Evolutionary conservation across 2,329 filamentous ascomycete species (phyloP), one percentile per base, ranked within the genome.

Genomic region (Fusarium hainanense): DNA sequence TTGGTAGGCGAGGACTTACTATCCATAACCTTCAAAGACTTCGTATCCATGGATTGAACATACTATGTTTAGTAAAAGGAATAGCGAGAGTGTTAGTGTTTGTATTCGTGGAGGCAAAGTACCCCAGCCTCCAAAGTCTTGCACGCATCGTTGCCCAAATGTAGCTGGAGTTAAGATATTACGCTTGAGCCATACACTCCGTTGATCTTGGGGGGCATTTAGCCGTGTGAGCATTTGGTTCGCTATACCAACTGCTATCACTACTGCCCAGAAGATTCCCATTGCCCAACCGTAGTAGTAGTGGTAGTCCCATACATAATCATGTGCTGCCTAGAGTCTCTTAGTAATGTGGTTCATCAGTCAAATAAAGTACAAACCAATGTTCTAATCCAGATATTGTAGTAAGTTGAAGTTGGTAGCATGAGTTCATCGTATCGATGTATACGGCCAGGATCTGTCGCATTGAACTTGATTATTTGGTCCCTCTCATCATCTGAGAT

Each of bases 21-120:
- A 64, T 25, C 59, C 59, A 25, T 64, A 64, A 3, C 61, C 61
- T n/a, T 64, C 59, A 4, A 64, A 64, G 27, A 64, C 34, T 3
- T 12, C 30, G 14, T 64, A 64, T 13, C 61, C 61, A 8, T 64
- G 61, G 6, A 64, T 2, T 4, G 25, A 23, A 23, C 61, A 64
- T n/a, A 20, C n/a, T 7, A 64, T 18, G 1, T 64, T 64, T 4
- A 64, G 5, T 3, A 50, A 9, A 1, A 37, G 5, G 5, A 64
- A 64, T 5, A 41, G 25, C 1, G n/a, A 16, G 3, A 64, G 7
- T 7, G 59, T 42, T 2, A 64, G 6, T 2, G 61, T 58, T 18
- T 64, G 61, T 9, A 50, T 27, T 2, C 61, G 46, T 0, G 59
- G 59, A 12, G 61, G 61, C 1, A 64, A 25, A 12, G 61, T 64